Percentiles rank a stretch among this genome's conserved stretches.
These are phyloP conservation scores for Lanzia echinophila DNA, from an alignment of 2,329 filamentous ascomycete species.

Conservation along the genomic window DNA sequence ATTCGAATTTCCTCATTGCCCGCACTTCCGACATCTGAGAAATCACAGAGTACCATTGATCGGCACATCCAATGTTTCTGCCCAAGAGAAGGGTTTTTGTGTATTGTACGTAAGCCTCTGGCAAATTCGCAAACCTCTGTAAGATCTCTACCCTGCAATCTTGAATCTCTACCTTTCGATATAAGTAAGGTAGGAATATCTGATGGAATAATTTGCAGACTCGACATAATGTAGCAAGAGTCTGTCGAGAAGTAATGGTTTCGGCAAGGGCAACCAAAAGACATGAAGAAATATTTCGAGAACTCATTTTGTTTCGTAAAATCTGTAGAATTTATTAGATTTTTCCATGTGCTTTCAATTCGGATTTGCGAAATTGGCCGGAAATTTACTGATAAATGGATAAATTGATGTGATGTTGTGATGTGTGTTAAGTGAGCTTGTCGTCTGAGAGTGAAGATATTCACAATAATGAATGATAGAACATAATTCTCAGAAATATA, in stretches of 20 bases:
- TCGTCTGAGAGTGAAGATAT: too few relatives aligned
- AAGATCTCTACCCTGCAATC: background rate
- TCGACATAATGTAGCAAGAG: background rate
- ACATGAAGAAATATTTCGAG: constrained; percentile 1
- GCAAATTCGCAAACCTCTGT: background rate
- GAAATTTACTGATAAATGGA: too few relatives aligned
- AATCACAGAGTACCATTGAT: background rate
- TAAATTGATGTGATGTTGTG: too few relatives aligned
- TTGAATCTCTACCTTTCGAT: background rate
- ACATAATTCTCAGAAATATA: too few relatives aligned
- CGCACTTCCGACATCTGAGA: background rate
- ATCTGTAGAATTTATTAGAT: background rate
- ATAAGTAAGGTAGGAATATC: background rate
- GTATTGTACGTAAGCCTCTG: background rate
- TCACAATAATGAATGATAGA: too few relatives aligned
- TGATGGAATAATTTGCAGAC: background rate
- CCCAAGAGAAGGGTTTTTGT: background rate
- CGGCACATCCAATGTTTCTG: background rate
- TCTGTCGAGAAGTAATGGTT: background rate
- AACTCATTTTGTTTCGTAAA: too few relatives aligned
- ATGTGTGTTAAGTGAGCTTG: too few relatives aligned
- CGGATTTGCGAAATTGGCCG: too few relatives aligned
- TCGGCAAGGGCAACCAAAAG: background rate
- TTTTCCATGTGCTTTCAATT: too few relatives aligned
- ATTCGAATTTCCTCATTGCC: too few relatives aligned